Evolutionary conservation across 129 eudicot genomes (phyloP).

Genomic region (Sambucus nigra): DNA sequence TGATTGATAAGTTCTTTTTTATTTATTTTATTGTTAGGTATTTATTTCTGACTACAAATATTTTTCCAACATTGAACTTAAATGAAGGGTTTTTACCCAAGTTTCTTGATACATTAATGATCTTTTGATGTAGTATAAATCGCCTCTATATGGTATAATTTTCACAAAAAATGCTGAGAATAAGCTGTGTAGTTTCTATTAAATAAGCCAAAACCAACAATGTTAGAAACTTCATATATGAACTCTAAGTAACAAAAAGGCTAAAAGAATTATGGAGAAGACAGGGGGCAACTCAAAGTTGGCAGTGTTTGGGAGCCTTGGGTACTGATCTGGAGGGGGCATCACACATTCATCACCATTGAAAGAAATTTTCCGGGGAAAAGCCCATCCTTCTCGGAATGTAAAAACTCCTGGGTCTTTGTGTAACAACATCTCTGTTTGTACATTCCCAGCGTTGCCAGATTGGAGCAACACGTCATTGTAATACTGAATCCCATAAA

Average conservation of each 20-base stretch:
- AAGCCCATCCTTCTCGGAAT: slow-evolving; percentile 68
- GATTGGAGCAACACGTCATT: slow-evolving; percentile 68
- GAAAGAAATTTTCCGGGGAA: slow-evolving; percentile 62
- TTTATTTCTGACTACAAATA: too few species aligned
- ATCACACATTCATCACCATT: slow-evolving; percentile 64
- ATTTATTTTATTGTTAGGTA: too few species aligned
- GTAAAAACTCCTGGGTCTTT: slow-evolving; percentile 50
- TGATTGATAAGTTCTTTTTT: too few species aligned
- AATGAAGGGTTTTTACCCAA: too few species aligned
- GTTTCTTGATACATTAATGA: too few species aligned
- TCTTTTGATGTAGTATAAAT: too few species aligned
- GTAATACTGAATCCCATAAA: slow-evolving; percentile 69
- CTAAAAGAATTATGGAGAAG: slow-evolving; percentile 5
- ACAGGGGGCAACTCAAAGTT: slow-evolving; percentile 5
- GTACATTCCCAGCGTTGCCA: slow-evolving; percentile 62
- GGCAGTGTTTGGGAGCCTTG: slow-evolving; percentile 44
- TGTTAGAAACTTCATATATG: neutral
- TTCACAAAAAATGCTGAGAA: too few species aligned
- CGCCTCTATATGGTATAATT: too few species aligned
- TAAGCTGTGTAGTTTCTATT: too few species aligned
- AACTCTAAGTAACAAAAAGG: slow-evolving; percentile 4
- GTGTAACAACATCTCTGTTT: slow-evolving; percentile 52
- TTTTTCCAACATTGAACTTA: too few species aligned
- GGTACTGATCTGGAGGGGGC: slow-evolving; percentile 55
- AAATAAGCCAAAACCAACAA: too few species aligned